phyloP scores from a whole-genome alignment of 2,329 filamentous ascomycete species.

The Penicillium sp. region DNA sequence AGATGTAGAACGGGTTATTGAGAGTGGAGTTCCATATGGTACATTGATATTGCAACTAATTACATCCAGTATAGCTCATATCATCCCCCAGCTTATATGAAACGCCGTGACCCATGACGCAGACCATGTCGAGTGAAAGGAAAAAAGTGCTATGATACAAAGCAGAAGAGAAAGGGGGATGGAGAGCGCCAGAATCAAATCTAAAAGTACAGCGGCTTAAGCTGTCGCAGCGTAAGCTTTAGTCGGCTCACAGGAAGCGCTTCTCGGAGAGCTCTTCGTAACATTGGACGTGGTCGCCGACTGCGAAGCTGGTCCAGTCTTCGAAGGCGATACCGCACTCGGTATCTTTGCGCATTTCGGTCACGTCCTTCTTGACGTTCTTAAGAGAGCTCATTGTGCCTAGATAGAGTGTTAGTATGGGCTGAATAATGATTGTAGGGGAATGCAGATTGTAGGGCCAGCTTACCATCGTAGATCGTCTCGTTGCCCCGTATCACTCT shows the following conservation, averaged over 20 bases:
- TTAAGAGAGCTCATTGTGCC: conserved; percentile 77
- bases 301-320: conserved; percentile 69
- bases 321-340: conserved; percentile 90
- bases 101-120: conserved; percentile 17
- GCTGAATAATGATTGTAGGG: neutral
- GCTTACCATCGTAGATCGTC: conserved; percentile 75
- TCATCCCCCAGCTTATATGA: neutral
- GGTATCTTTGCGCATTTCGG: conserved; percentile 83
- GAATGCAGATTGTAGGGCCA: neutral
- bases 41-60: conserved; percentile 5
- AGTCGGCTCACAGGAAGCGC: conserved; percentile 46
- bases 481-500: conserved; percentile 67
- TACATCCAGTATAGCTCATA: conserved; percentile 4
- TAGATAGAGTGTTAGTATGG: conserved; percentile 35
- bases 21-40: neutral
- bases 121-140: conserved; percentile 9
- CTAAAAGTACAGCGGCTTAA: conserved; percentile 11
- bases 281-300: conserved; percentile 81
- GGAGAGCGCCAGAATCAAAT: conserved; percentile 5
- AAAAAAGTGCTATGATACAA: conserved; percentile 10
- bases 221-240: neutral
- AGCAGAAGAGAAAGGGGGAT: conserved; percentile 2
- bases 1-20: conserved; percentile 1
- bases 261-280: conserved; percentile 76
- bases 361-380: conserved; percentile 85